Conservation (phyloP, 352 stramenopile species). For the Phytophthora idaei region DNA sequence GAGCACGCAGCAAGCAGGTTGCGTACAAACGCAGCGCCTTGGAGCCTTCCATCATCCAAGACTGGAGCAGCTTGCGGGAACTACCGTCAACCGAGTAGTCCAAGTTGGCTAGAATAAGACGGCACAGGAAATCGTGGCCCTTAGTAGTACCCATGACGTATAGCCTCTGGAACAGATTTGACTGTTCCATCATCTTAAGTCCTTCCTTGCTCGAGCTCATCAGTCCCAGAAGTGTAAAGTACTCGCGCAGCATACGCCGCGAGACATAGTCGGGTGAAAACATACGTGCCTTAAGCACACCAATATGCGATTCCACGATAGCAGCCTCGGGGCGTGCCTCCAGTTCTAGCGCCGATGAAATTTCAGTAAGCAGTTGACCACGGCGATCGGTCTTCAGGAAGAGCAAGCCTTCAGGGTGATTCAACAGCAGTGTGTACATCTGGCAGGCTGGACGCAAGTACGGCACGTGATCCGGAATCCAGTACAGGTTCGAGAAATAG, state of each 20-base stretch:
- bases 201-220: slow-evolving; percentile 92
- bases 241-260: slow-evolving; percentile 87
- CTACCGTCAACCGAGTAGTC: slow-evolving; percentile 90
- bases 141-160: slow-evolving; percentile 89
- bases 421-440: slow-evolving; percentile 90
- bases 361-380: slow-evolving; percentile 85
- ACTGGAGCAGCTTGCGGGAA: slow-evolving; percentile 85
- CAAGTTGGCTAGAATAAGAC: slow-evolving; percentile 87
- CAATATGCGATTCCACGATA: slow-evolving; percentile 90
- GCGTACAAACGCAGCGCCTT: slow-evolving; percentile 86
- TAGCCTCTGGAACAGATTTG: slow-evolving; percentile 87
- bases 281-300: slow-evolving; percentile 86
- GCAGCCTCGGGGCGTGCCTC: slow-evolving; percentile 85
- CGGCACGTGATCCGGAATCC: slow-evolving; percentile 90
- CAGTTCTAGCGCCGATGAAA: slow-evolving; percentile 83
- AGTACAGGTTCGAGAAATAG: slow-evolving; percentile 89
- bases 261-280: slow-evolving; percentile 89
- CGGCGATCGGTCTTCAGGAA: slow-evolving; percentile 89
- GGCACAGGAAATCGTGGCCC: slow-evolving; percentile 89
- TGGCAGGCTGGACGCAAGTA: slow-evolving; percentile 88
- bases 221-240: slow-evolving; percentile 87
- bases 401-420: slow-evolving; percentile 84
- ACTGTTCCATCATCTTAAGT: slow-evolving; percentile 92
- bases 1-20: slow-evolving; percentile 80
- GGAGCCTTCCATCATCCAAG: slow-evolving; percentile 88